Percentiles rank a stretch among this genome's conserved stretches.
Evolutionary conservation across 2,329 filamentous ascomycete genomes (phyloP).

Genomic region (Raffaelea albimanens): DNA sequence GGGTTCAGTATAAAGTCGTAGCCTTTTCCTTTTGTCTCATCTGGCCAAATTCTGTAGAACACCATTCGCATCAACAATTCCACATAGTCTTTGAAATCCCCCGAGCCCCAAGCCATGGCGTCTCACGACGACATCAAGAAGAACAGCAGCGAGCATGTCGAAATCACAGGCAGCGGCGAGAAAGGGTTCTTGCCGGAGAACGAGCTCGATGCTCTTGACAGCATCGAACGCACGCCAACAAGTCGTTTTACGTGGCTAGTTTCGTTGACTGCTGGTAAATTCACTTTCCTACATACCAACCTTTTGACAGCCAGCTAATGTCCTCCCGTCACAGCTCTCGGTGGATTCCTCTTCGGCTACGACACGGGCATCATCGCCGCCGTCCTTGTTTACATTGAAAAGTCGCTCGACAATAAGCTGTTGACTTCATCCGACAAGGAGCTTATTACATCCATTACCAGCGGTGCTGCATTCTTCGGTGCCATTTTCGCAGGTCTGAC

Average conservation of each 20-base stretch:
- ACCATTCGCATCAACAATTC: too few species aligned
- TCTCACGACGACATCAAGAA: too few species aligned
- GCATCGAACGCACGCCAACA: neutral
- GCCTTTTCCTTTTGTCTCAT: too few species aligned
- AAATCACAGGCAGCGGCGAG: neutral
- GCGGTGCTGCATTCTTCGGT: constrained; percentile 53
- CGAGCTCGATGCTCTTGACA: neutral
- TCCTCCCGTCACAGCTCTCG: too few species aligned
- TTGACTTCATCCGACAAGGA: constrained; percentile 57
- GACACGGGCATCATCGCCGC: constrained; percentile 60
- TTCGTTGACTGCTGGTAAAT: neutral
- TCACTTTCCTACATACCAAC: too few species aligned
- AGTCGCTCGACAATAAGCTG: constrained; percentile 43
- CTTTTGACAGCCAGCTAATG: too few species aligned
- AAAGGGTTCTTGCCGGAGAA: neutral
- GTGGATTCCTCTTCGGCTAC: constrained; percentile 58
- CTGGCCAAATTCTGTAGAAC: too few species aligned
- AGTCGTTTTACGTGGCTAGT: neutral
- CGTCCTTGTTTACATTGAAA: constrained; percentile 53
- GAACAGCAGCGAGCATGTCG: too few species aligned
- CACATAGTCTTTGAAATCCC: too few species aligned
- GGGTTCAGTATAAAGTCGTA: too few species aligned
- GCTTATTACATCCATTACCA: constrained; percentile 57
- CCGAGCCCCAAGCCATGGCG: too few species aligned
- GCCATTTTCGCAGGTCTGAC: constrained; percentile 55